Evolutionary conservation across 768 basidiomycete species (phyloP), one percentile per base, ranked within the genome.

Genomic region (Russula vinacea): DNA sequence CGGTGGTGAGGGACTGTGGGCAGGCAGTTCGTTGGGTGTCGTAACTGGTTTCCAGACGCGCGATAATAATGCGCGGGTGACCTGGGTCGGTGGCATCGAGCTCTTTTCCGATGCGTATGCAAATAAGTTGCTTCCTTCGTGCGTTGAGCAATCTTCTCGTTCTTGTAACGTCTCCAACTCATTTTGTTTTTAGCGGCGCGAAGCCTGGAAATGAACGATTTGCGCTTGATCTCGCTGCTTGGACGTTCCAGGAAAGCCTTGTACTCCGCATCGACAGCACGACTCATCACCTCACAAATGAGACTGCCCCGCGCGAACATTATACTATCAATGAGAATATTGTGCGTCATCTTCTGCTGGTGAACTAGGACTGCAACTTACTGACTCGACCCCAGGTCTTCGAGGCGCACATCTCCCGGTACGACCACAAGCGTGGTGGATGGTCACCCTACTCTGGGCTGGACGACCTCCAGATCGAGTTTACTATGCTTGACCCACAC

Each of bases 401-500:
- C 74, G 81, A 81, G 19, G 80, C 89, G 0, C 81, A 86, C 29
- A 80, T 98, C 56, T 91, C 92, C 16, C 79, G 83, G 52, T 91
- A 82, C 72, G 78, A 89, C 69, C 74, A 85, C 24, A 73, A 73
- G 62, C 76, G 78, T 10, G 73, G 78, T 10, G 73, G 73, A 14
- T 98, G 94, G 93, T 77, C 77, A 57, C 88, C 92, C 0, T 87
- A 86, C 73, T 85, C 87, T 14, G 83, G 81, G 37, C 74, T 93
- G 56, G 74, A 77, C 13, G 97, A 98, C 73, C 73, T 98, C 33
- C 96, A 98, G 70, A 80, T 98, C 56, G 95, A 96, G 70, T 98
- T 98, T 73, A 96, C 94, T 24, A 99, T 99, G 97, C 85, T 99
- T 45, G 97, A 99, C 74, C 97, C 97, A 1, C 94, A 97, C 74